These are phyloP conservation scores for Saccharomycopsis sp. DNA, from an alignment of 805 yeast genomes.

Conservation along the genomic window DNA sequence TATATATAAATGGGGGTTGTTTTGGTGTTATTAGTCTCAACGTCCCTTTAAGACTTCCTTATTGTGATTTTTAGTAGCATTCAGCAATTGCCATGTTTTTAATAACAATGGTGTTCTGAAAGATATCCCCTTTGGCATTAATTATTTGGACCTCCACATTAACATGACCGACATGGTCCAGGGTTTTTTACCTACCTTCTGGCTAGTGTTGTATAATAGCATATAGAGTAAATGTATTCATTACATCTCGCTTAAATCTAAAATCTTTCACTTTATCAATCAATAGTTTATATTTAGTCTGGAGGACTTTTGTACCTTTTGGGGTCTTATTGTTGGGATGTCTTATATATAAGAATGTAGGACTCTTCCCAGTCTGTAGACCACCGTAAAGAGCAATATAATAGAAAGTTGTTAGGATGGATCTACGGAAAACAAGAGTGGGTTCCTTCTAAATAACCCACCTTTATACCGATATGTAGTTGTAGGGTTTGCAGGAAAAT, in stretches of 20 bases:
- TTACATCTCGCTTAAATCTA: background rate
- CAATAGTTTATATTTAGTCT: too few species aligned
- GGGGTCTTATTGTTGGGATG: too few species aligned
- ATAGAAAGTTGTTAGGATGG: too few species aligned
- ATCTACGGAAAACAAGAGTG: too few species aligned
- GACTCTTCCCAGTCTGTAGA: too few species aligned
- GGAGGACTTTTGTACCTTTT: too few species aligned
- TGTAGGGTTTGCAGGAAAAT: background rate
- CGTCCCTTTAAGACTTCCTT: background rate
- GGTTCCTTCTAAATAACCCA: too few species aligned
- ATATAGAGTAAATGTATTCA: background rate
- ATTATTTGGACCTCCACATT: background rate
- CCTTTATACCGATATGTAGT: too few species aligned
- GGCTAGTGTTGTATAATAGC: background rate
- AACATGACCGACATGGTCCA: background rate
- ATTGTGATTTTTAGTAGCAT: background rate
- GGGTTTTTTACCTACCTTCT: background rate
- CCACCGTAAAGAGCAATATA: too few species aligned
- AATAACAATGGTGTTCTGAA: too few species aligned
- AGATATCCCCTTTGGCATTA: background rate
- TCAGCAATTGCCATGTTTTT: background rate
- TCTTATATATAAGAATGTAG: too few species aligned
- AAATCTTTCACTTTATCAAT: too few species aligned
- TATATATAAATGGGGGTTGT: background rate
- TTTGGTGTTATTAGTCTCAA: background rate